Evolutionary conservation across 495 filamentous ascomycete species (phyloP).

Genomic region (Alectoria sarmentosa): DNA sequence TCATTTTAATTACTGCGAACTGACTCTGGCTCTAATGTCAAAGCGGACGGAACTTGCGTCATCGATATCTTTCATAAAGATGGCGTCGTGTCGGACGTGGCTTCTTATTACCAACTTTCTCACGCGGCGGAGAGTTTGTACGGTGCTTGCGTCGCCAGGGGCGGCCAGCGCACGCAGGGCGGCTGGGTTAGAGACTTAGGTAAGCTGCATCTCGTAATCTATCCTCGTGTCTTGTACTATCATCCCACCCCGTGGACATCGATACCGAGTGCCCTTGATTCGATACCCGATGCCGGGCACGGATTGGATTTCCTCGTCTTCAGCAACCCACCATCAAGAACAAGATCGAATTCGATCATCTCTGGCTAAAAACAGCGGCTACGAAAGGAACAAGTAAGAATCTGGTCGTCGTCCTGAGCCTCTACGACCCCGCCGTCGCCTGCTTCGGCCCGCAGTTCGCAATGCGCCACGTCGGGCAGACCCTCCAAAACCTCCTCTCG

Average conservation of each 20-base stretch:
- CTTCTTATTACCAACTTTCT: not conserved
- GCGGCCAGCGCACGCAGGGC: not conserved
- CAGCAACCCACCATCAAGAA: not conserved
- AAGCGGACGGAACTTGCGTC: not conserved
- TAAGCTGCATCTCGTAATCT: not conserved
- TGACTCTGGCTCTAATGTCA: not conserved
- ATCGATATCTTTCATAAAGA: constrained; percentile 2
- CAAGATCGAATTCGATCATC: not conserved
- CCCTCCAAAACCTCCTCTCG: not conserved
- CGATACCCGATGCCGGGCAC: not conserved
- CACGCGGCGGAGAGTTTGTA: not conserved
- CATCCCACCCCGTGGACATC: too few relatives aligned
- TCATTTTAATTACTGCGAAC: not conserved
- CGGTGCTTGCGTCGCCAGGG: not conserved
- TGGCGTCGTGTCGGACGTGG: not conserved
- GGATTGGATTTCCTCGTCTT: not conserved
- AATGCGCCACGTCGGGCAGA: not conserved
- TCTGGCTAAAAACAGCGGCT: not conserved
- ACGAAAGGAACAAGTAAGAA: not conserved
- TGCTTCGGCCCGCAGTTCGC: not conserved
- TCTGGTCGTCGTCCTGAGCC: not conserved
- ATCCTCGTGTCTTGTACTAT: not conserved
- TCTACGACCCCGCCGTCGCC: not conserved
- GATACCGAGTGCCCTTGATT: too few relatives aligned
- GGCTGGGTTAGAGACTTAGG: not conserved